Conservation (phyloP, 129 eudicot genomes). For the Arctium minus region DNA sequence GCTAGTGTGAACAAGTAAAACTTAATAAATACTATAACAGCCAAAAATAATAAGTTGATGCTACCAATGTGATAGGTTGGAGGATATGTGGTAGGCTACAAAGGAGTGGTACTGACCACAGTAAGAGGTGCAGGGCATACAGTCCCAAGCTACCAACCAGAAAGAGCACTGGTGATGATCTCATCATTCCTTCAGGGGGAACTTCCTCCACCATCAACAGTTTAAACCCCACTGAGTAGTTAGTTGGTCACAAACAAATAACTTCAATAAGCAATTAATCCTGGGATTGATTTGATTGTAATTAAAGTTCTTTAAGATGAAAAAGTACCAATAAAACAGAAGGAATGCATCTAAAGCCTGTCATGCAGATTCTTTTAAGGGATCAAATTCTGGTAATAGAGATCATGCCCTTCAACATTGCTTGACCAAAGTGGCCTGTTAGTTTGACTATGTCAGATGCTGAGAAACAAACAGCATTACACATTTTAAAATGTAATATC, state of each 20-base stretch:
- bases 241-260: not conserved
- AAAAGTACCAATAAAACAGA: constrained; percentile 1
- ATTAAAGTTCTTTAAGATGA: constrained; percentile 4
- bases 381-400: constrained; percentile 6
- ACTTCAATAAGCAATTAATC: not conserved
- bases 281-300: not conserved
- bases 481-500: too few relatives aligned
- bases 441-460: too few relatives aligned
- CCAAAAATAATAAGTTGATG: not conserved
- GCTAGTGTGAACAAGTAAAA: not conserved
- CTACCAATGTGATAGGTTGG: constrained; percentile 43
- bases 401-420: not conserved
- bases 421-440: too few relatives aligned
- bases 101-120: constrained; percentile 42
- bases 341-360: constrained; percentile 1
- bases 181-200: constrained; percentile 51
- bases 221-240: not conserved
- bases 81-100: constrained; percentile 59
- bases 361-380: not conserved
- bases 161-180: constrained; percentile 45
- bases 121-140: constrained; percentile 61
- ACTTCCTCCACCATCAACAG: constrained; percentile 36
- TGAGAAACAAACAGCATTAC: not conserved
- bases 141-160: constrained; percentile 60
- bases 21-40: not conserved